Conservation (phyloP, 768 basidiomycete genomes). For the Termitomyces sp. region DNA sequence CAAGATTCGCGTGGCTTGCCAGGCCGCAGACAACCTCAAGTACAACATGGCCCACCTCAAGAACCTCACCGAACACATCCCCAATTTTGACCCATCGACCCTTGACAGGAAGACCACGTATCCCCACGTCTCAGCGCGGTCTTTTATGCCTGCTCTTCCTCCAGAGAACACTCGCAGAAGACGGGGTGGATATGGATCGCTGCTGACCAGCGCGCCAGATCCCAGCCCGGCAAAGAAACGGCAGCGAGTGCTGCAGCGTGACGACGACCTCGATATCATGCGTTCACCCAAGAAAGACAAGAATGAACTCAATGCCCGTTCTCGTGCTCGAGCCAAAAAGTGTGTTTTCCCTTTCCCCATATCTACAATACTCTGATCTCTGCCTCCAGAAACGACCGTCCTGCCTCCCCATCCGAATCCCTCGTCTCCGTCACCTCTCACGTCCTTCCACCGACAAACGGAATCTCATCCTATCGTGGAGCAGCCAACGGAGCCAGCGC, state of each 20-base stretch:
- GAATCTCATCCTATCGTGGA: slow-evolving; percentile 25
- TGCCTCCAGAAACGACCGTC: slow-evolving; percentile 55
- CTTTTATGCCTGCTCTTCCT: slow-evolving; percentile 59
- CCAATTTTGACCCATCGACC: slow-evolving; percentile 55
- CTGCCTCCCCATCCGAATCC: slow-evolving; percentile 70
- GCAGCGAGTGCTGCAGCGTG: slow-evolving; percentile 48
- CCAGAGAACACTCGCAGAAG: slow-evolving; percentile 65
- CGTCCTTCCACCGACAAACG: slow-evolving; percentile 38
- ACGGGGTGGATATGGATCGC: slow-evolving; percentile 51
- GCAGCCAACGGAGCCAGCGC: slow-evolving; percentile 21
- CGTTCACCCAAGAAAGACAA: slow-evolving; percentile 68
- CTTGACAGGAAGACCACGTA: slow-evolving; percentile 66
- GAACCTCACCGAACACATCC: slow-evolving; percentile 58
- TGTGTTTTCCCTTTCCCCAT: slow-evolving; percentile 28
- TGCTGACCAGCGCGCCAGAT: slow-evolving; percentile 52
- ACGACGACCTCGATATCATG: slow-evolving; percentile 61
- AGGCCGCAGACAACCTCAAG: slow-evolving; percentile 85
- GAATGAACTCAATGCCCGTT: slow-evolving; percentile 41
- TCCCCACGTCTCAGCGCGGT: slow-evolving; percentile 70
- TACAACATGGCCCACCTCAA: slow-evolving; percentile 59
- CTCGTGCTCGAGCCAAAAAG: slow-evolving; percentile 61
- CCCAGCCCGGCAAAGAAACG: slow-evolving; percentile 68
- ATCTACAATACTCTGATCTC: slow-evolving; percentile 10
- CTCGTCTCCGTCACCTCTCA: slow-evolving; percentile 71
- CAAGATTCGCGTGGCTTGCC: slow-evolving; percentile 93